Conservation (phyloP, 257 asterid genomes). For the Solanum verrucosum region DNA sequence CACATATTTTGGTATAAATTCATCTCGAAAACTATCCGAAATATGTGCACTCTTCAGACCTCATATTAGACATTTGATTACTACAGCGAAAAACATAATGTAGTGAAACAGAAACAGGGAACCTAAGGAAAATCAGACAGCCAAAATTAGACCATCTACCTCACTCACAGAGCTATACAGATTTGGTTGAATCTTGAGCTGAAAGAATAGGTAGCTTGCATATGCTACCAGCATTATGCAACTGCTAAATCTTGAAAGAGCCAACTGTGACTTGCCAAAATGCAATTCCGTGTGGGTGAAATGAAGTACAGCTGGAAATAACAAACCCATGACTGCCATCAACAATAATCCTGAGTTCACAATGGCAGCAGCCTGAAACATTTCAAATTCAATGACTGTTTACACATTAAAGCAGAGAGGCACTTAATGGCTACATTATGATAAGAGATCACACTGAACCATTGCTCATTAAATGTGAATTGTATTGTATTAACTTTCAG, state of each 20-base stretch:
- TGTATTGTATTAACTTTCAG: neutral
- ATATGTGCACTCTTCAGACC: neutral
- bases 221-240: slow-evolving; percentile 89
- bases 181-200: slow-evolving; percentile 68
- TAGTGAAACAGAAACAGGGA: neutral
- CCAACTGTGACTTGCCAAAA: slow-evolving; percentile 77
- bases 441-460: neutral
- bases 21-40: neutral
- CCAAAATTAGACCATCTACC: slow-evolving; percentile 24
- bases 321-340: slow-evolving; percentile 96
- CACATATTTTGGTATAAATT: neutral
- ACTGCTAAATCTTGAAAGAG: slow-evolving; percentile 94
- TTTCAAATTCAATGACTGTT: slow-evolving; percentile 13
- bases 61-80: neutral
- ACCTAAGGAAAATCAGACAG: neutral
- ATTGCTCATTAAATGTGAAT: neutral
- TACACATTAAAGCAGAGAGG: neutral
- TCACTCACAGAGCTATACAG: slow-evolving; percentile 45
- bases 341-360: slow-evolving; percentile 88
- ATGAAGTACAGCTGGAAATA: slow-evolving; percentile 93
- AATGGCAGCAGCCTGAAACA: slow-evolving; percentile 73
- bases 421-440: neutral
- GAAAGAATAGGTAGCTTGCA: slow-evolving; percentile 88
- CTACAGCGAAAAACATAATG: neutral
- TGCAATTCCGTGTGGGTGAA: slow-evolving; percentile 86